Conservation (phyloP, 2,329 filamentous ascomycete genomes). For the Hirsutella thompsonii region DNA sequence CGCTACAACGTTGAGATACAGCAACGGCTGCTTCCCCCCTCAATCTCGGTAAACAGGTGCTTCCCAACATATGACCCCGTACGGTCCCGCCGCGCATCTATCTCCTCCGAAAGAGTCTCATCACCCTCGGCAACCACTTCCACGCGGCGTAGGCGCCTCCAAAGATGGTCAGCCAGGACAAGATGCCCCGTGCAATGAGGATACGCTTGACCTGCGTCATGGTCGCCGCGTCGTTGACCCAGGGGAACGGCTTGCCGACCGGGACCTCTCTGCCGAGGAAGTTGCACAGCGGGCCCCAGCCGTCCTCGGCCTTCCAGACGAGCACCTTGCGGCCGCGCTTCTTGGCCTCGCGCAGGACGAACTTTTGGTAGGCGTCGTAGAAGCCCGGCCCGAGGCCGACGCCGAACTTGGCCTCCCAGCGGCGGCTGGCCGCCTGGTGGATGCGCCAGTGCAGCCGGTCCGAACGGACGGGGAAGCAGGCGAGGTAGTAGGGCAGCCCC, state of each 20-base stretch:
- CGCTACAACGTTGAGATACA: background rate
- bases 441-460: constrained; percentile 16
- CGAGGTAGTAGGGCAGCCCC: constrained; percentile 11
- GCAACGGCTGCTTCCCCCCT: no score
- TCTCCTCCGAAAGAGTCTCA: background rate
- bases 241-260: constrained; percentile 17
- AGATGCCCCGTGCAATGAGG: constrained; percentile 5
- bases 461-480: constrained; percentile 12
- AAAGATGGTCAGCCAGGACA: constrained; percentile 6
- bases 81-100: background rate
- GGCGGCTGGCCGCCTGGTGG: constrained; percentile 4
- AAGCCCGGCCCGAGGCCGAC: constrained; percentile 3
- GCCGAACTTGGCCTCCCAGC: constrained; percentile 4
- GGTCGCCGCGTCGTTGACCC: constrained; percentile 14
- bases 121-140: constrained; percentile 4
- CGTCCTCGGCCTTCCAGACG: constrained; percentile 18
- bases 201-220: constrained; percentile 6
- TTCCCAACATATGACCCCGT: background rate
- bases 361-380: constrained; percentile 12
- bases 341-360: constrained; percentile 15
- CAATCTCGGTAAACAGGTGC: background rate
- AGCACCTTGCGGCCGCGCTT: constrained; percentile 14
- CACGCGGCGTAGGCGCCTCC: constrained; percentile 4
- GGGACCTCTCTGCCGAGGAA: constrained; percentile 23
- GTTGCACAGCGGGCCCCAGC: constrained; percentile 29